phyloP scores from a whole-genome alignment of 2,329 filamentous ascomycete genomes.

The Sarocladiaceae sp. region DNA sequence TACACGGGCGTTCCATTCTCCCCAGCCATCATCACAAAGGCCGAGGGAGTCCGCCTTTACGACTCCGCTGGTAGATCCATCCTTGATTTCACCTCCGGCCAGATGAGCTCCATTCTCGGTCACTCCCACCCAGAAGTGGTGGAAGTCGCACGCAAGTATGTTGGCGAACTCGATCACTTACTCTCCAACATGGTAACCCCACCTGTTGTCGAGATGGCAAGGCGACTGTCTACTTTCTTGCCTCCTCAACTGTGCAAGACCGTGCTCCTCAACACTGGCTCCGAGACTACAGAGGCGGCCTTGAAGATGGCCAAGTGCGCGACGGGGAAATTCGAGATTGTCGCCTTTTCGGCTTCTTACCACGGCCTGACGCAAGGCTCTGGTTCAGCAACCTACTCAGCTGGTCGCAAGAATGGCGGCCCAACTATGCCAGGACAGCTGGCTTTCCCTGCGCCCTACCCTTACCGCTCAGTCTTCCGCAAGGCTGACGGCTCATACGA shows the following conservation, averaged over 20 bases:
- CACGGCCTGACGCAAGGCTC: conserved; percentile 57
- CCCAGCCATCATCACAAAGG: too few relatives aligned
- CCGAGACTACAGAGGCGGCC: conserved; percentile 56
- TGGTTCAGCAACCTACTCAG: conserved; percentile 53
- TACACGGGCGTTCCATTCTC: too few relatives aligned
- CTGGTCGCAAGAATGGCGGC: conserved; percentile 44
- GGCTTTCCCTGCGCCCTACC: conserved; percentile 54
- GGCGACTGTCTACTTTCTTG: conserved; percentile 43
- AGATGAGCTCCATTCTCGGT: conserved; percentile 56
- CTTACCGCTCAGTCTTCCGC: conserved; percentile 57
- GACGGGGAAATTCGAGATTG: conserved; percentile 54
- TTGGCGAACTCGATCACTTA: conserved; percentile 51
- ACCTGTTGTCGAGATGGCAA: conserved; percentile 51
- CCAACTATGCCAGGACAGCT: conserved; percentile 52
- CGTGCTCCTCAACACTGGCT: conserved; percentile 55
- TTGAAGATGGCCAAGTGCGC: conserved; percentile 61
- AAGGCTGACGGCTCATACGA: conserved; percentile 59
- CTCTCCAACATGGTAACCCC: conserved; percentile 55
- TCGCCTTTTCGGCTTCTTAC: conserved; percentile 42
- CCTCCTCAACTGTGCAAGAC: conserved; percentile 48
- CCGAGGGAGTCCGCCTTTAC: too few relatives aligned
- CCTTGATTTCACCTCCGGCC: conserved; percentile 57
- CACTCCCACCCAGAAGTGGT: conserved; percentile 57
- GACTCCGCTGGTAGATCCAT: too few relatives aligned
- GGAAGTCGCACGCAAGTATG: conserved; percentile 43